Evolutionary conservation across 371 early-diverging fungal species (phyloP), one percentile per base, ranked within the genome.

Genomic region (Apophysomyces ossiformis): DNA sequence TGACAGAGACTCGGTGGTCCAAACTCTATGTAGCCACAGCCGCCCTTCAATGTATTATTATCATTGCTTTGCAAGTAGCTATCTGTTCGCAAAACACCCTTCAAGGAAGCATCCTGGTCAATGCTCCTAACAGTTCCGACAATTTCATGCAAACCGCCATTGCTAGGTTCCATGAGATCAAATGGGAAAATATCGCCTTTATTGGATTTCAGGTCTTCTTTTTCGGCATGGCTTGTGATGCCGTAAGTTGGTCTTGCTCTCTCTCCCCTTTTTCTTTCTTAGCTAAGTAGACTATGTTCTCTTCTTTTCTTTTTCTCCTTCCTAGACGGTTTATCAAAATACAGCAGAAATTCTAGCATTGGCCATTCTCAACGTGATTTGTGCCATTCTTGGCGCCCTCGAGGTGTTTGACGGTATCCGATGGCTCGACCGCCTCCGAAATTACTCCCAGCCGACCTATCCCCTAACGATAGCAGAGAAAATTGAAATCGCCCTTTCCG

Each of bases 111-210:
- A 47, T 60, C 21, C 41, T 70, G 70, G 38, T n/a, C 21, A 26
- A 8, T 12, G 37, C 54, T 5, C 64, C 75, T 0, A 38, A 38
- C 35, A 50, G 18, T 12, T 16, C 47, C 13, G 63, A 65, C 11
- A 57, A 13, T 8, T 50, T 54, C 1, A 66, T 74, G 18, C 11
- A 15, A 1, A 35, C 38, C 18, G 81, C 81, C 5, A 43, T 66
- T 16, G 72, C 68, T 12, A 60, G 83, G 47, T 61, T 83, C 7
- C 69, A 63, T 12, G 73, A 77, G 41, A 78, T 78, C 61, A 75
- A 75, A 64, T 78, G 78, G 78, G 78, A 78, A 59, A 78, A 78
- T 32, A 66, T 78, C 57, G 78, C 78, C 32, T 75, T 78, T 60
- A 69, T 75, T 58, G 75, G 75, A 21, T 78, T 78, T 50, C 78